Evolutionary conservation across 2,329 filamentous ascomycete species (phyloP), one percentile per base, ranked within the genome.

Genomic region (Microcyclospora pomicola): DNA sequence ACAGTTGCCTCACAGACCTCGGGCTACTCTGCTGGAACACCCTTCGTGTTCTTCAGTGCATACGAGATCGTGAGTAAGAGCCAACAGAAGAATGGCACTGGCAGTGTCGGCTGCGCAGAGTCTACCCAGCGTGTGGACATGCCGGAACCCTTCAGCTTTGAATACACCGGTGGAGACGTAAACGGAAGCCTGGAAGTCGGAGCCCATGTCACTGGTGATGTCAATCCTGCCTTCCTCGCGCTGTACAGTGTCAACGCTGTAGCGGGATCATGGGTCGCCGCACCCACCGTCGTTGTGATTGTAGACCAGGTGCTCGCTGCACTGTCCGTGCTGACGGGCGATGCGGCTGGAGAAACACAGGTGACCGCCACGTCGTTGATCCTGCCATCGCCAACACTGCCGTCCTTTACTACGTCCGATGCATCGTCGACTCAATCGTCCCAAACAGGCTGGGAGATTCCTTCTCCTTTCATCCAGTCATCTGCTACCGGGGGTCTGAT

Each of bases 211-310:
- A 57, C 59, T 15, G 52, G 51, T 14, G 55, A 56, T n/a, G 43
- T 56, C n/a, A 46, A 53, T 31, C 47, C 49, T 11, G 42, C 42
- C 1, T 59, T 67, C 34, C 43, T 64, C 2, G 46, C 53, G 19
- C 47, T 59, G 12, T 41, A 52, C 5, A 42, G 42, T 24, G 32
- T 45, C 5, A 39, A 41, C 6, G 42, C 44, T 14, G 41, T 47
- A 6, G 47, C 56, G 5, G 64, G 64, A 9, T 54, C 52, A 3
- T 56, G 59, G 31, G 49, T 54, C 28, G 64, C 62, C 5, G 50
- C 52, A 10, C 59, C 65, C 1, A 66, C 61, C 2, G 60, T 67
- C 4, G 46, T 65, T 4, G 50, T 66, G 5, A 54, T 67, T 5
- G 58, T 67, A 6, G 52, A 65, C 33, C 43, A 62, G 15, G 54